phyloP scores from a whole-genome alignment of 2,329 filamentous ascomycete species.

The Diatrype stigma region DNA sequence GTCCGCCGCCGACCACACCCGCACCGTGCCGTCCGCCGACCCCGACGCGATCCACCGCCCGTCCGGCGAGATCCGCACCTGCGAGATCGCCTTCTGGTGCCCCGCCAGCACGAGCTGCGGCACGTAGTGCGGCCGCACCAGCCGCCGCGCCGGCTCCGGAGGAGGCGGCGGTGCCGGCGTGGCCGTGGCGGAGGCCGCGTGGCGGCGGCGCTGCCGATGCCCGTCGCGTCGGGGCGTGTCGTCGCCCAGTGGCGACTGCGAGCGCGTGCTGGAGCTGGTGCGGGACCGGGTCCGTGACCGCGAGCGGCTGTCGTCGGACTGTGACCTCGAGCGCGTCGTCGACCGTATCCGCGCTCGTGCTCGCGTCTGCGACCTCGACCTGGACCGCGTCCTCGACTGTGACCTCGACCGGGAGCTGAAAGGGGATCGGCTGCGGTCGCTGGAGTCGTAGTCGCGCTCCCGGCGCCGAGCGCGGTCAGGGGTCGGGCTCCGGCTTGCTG shows the following conservation, averaged over 20 bases:
- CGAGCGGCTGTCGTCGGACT: slow-evolving; percentile 13
- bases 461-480: slow-evolving; percentile 10
- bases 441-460: slow-evolving; percentile 24
- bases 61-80: slow-evolving; percentile 88
- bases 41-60: slow-evolving; percentile 85
- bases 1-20: slow-evolving; percentile 80
- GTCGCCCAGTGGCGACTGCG: slow-evolving; percentile 13
- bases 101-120: slow-evolving; percentile 69
- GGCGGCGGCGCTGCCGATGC: not conserved
- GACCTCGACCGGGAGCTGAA: slow-evolving; percentile 19
- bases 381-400: slow-evolving; percentile 12
- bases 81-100: slow-evolving; percentile 74
- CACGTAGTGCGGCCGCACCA: slow-evolving; percentile 61
- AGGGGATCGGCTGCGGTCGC: slow-evolving; percentile 23
- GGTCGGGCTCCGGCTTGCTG: slow-evolving; percentile 17
- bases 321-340: slow-evolving; percentile 10
- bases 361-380: slow-evolving; percentile 9
- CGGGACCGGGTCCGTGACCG: slow-evolving; percentile 9
- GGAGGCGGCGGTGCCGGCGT: slow-evolving; percentile 23
- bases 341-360: slow-evolving; percentile 9
- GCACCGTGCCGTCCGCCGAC: slow-evolving; percentile 85
- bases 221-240: slow-evolving; percentile 8
- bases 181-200: not conserved
- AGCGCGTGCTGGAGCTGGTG: slow-evolving; percentile 13
- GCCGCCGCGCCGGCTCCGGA: slow-evolving; percentile 36